Base-by-base conservation (phyloP, 1,284 basidiomycete genomes). In the Rhizoctonia solani region DNA sequence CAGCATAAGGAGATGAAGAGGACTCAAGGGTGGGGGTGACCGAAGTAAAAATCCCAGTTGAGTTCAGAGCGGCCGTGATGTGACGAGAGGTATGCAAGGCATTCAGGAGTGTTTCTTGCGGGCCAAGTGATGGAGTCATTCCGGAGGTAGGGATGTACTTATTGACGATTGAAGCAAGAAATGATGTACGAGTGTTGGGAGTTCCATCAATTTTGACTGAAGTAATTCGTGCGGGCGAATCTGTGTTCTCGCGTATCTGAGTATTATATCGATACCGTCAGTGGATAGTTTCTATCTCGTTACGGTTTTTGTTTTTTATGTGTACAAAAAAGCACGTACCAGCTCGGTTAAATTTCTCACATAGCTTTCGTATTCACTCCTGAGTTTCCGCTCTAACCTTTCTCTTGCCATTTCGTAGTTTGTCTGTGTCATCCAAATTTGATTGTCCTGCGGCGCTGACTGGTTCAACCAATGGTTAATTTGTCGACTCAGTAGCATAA, bases 181-280 rank as follows among this genome's bases (percentile, higher is more conserved):
- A 98, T 0, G 88, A 85, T 29, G 85, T 78, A 6, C 94, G 86
- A 0, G 95, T 95, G 39, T 83, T 78, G 1, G 79, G 77, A 0
- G 92, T 86, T 59, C 94, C 94, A 67, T 89, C 83, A 21, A 98
- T 84, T 68, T 89, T 89, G 44, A 98, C 88, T 0, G 88, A 82
- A 3, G 87, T 84, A 42, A 95, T 82, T 41, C 83, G 82, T 63
- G 90, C 74, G 0, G 82, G 84, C 0, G 85, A 81, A 3, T 83
- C 77, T 55, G 88, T 77, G 73, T 88, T 92, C 25, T 79, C 79
- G 69, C 83, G 82, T n/a, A 93, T 83, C 90, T 92, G 61, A 1
- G 39, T 59, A 41, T 23, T 34, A 37, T 41, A 54, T 19, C 34
- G 37, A 42, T 69, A 53, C 67, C 55, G 47, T 56, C 66, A 52